Conservation (phyloP, 176 grass and related monocot species). For the Cymbopogon citratus region DNA sequence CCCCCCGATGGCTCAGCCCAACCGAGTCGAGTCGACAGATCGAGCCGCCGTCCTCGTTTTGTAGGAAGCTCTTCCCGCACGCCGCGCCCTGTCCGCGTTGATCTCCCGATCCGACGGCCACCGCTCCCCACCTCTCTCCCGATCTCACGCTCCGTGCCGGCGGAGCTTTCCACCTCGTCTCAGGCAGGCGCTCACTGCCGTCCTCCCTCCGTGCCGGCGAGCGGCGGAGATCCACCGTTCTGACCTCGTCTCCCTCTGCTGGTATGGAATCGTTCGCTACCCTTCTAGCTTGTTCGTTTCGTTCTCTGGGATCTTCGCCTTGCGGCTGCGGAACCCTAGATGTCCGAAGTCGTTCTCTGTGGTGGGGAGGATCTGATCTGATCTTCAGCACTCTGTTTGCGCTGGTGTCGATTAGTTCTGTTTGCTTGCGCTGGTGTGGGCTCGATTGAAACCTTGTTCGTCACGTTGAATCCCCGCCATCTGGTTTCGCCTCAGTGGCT, state of each 20-base stretch:
- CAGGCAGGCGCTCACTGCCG: not conserved
- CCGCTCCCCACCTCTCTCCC: too few relatives aligned
- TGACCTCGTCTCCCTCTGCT: not conserved
- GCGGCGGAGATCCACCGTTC: not conserved
- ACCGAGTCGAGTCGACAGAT: too few relatives aligned
- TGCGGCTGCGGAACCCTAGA: not conserved
- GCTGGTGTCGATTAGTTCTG: too few relatives aligned
- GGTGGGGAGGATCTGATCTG: not conserved
- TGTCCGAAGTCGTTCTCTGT: not conserved
- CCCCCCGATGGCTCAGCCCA: too few relatives aligned
- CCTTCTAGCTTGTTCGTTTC: not conserved
- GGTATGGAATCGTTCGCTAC: not conserved
- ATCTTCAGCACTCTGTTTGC: not conserved
- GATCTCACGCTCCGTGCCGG: too few relatives aligned
- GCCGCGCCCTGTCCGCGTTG: too few relatives aligned
- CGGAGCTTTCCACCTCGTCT: not conserved
- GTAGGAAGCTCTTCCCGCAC: too few relatives aligned
- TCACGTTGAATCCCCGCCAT: not conserved
- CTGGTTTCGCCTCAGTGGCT: not conserved
- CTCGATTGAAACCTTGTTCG: not conserved
- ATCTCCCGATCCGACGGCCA: too few relatives aligned
- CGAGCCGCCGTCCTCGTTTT: too few relatives aligned
- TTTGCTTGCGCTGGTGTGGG: not conserved
- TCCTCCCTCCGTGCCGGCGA: not conserved
- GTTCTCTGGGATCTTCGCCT: not conserved